Evolutionary conservation across 139 green algal species (phyloP), one percentile per base, ranked within the genome.

Genomic region (Chlorella sp.): DNA sequence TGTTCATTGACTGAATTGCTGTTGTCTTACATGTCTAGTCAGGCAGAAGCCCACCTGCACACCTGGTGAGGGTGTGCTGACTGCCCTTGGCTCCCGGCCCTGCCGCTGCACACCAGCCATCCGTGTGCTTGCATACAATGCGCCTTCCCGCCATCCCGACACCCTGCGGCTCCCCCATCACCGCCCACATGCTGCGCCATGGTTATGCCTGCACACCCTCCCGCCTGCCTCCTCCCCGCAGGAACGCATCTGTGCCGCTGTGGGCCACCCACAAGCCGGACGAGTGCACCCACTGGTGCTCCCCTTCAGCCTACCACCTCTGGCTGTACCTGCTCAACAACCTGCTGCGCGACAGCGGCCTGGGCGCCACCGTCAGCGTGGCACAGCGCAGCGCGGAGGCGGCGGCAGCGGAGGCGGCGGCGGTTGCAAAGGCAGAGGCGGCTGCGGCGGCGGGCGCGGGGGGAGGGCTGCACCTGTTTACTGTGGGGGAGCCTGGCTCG

Each of bases 281-380:
- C 0, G 86, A 89, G 64, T 89, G 86, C 76, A 88, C 84, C 41
- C 84, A 88, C 39, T 87, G 60, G 64, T 89, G 86, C 63, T 73
- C 80, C 57, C 86, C 86, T 2, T 56, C 32, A 3, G 81, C 64
- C 32, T 89, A 89, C 78, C 86, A 89, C 67, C 36, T 83, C 12
- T 89, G 86, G 86, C 74, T 87, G 21, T 85, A 78, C 32, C 62
- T 87, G 11, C 51, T 86, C 4, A 41, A 78, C 5, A 21, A 71
- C 13, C 30, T 74, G 26, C 26, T 89, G 72, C 9, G 62, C 28
- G 57, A 73, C 2, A 30, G 23, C 7, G 74, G 55, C 32, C 56
- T 81, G 74, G 74, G 74, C 17, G 55, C 3, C 44, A 34, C 30
- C 7, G 68, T 34, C 2, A 17, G 17, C 17, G 68, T 74, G 32